Evolutionary conservation across 176 grass and related monocot species (phyloP).

Genomic region (Musa acuminata): DNA sequence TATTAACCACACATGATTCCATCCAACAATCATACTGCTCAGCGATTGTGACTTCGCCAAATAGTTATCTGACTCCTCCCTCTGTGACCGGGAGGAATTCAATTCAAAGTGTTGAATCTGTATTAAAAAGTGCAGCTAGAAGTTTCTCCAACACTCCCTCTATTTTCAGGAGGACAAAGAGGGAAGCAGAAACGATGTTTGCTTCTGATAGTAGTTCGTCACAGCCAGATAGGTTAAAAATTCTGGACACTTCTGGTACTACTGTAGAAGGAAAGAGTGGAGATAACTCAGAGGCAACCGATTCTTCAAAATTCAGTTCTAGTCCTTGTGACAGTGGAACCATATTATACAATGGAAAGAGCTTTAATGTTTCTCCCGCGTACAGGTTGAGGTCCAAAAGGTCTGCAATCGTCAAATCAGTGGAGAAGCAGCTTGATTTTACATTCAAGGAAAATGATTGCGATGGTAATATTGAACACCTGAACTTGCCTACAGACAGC

Average conservation of each 20-base stretch:
- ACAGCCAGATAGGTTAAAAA: slow-evolving; percentile 27
- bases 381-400: slow-evolving; percentile 77
- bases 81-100: slow-evolving; percentile 22
- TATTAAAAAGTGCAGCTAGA: slow-evolving; percentile 67
- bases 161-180: slow-evolving; percentile 79
- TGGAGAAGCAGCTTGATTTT: slow-evolving; percentile 93
- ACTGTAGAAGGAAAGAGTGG: slow-evolving; percentile 25
- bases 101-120: slow-evolving; percentile 52
- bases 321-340: slow-evolving; percentile 30
- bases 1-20: slow-evolving; percentile 27
- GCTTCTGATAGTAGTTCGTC: slow-evolving; percentile 27
- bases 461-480: slow-evolving; percentile 31
- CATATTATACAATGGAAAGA: slow-evolving; percentile 25
- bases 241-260: slow-evolving; percentile 34
- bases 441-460: slow-evolving; percentile 28
- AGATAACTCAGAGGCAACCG: slow-evolving; percentile 25
- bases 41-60: slow-evolving; percentile 16
- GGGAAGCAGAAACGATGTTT: slow-evolving; percentile 38
- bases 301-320: slow-evolving; percentile 32
- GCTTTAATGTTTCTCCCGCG: slow-evolving; percentile 63
- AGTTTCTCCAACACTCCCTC: slow-evolving; percentile 73
- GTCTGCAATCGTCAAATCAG: slow-evolving; percentile 44
- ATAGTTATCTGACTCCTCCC: slow-evolving; percentile 31
- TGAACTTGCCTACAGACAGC: slow-evolving; percentile 23
- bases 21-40: slow-evolving; percentile 17